Percentiles rank a stretch among this genome's conserved stretches.
Conservation (phyloP, 2,329 filamentous ascomycete species). For the Colletotrichum tabaci region DNA sequence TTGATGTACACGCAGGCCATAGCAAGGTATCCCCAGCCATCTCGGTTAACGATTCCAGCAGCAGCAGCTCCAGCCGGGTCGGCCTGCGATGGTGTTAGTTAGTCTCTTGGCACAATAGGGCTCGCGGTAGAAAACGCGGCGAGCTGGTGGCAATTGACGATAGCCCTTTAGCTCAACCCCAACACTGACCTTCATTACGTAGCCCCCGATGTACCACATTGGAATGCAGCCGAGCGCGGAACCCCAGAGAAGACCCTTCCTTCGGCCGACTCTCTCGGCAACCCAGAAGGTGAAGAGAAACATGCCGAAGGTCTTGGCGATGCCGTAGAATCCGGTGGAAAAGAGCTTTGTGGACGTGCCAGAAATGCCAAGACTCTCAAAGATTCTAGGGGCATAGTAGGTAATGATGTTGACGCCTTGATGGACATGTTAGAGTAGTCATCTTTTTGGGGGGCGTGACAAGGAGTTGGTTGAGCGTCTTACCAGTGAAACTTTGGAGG, state of each 20-base stretch:
- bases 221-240: slow-evolving; percentile 56
- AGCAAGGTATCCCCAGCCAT: slow-evolving; percentile 59
- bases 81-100: slow-evolving; percentile 27
- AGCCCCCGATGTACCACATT: slow-evolving; percentile 58
- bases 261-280: slow-evolving; percentile 63
- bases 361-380: slow-evolving; percentile 54
- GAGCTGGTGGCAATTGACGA: no score
- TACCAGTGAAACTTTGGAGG: slow-evolving; percentile 51
- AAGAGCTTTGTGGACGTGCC: slow-evolving; percentile 54
- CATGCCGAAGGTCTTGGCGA: slow-evolving; percentile 55
- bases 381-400: slow-evolving; percentile 64
- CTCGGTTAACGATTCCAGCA: slow-evolving; percentile 59
- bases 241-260: slow-evolving; percentile 62
- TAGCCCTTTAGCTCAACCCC: no score
- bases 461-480: slow-evolving; percentile 1
- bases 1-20: slow-evolving; percentile 65
- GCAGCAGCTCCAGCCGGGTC: slow-evolving; percentile 57
- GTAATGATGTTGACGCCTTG: slow-evolving; percentile 72
- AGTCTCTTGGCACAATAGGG: no score
- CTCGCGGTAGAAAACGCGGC: no score
- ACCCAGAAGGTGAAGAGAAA: slow-evolving; percentile 60
- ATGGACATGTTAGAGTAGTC: background rate
- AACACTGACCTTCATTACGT: slow-evolving; percentile 46
- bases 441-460: no score
- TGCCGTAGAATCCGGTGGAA: slow-evolving; percentile 59